phyloP scores from a whole-genome alignment of 345 rosid species.

The Eutrema heterophyllum region DNA sequence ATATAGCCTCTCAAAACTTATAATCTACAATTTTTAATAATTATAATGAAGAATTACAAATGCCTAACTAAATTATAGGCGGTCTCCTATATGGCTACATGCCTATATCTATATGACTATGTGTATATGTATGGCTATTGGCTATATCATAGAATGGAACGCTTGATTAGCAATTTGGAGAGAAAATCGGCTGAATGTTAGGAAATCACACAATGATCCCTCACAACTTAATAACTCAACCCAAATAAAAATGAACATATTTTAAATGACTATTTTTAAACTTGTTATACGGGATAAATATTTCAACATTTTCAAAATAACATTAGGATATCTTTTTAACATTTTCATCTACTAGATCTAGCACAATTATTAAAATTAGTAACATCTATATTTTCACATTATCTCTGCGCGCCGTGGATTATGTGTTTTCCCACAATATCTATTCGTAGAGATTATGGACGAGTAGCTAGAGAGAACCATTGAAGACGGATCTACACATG shows the following conservation, averaged over 20 bases:
- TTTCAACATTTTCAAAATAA: neutral
- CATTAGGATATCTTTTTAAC: neutral
- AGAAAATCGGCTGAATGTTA: no score
- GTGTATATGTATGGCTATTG: no score
- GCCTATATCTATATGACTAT: no score
- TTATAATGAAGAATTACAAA: no score
- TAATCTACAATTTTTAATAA: no score
- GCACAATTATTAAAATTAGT: neutral
- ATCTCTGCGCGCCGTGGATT: neutral
- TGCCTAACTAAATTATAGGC: no score
- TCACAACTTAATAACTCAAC: neutral
- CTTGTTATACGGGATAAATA: neutral
- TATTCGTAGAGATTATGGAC: neutral
- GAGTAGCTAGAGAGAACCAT: neutral
- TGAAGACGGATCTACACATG: constrained; percentile 15
- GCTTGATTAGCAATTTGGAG: no score
- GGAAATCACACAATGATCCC: neutral
- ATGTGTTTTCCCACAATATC: neutral
- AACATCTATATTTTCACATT: neutral
- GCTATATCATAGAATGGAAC: neutral
- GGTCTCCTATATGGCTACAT: no score
- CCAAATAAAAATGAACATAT: neutral
- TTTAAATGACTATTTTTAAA: neutral
- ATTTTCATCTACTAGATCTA: neutral
- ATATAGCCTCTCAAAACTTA: no score